Evolutionary conservation across 1,284 basidiomycete species (phyloP), one percentile per base, ranked within the genome.

Genomic region (Leccinum subfulvum): DNA sequence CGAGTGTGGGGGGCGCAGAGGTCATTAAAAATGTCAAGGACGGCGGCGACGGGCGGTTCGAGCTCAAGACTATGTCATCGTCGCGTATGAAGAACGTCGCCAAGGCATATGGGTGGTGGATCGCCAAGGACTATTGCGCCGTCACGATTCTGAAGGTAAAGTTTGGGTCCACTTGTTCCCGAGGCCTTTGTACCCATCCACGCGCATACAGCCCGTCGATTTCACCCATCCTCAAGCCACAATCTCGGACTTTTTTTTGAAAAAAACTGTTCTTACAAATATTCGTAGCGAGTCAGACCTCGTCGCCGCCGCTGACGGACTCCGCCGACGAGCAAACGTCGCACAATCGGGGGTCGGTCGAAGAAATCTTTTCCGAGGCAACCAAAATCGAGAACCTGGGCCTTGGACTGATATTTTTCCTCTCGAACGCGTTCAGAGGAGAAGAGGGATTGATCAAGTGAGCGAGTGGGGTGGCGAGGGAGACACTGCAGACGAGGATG

Each of bases 1-100:
- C 80, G 16, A 83, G 79, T 47, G 92, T 96, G 35, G 94, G 94
- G 2, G 95, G 95, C 2, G 83, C 84, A 0, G 91, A 90, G 68
- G 81, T 93, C 56, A 80, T 94, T 67, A 91, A 90, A 71, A 85
- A 80, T 63, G 73, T 85, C 39, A 80, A 81, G 65, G 84, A 84
- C 23, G 81, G 81, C 33, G 75, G 67, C 18, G 74, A 76, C 23
- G 56, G 26, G 16, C 79, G 75, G 7, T 82, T 84, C 58, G 81
- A 84, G 53, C 66, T 80, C 51, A 82, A 84, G 69, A 83, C 81
- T 56, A 80, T 92, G 30, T 88, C 91, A 3, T 77, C 81, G 16
- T 80, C 82, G 56, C 82, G 87, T 57, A 76, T 87, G 62, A 75
- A 73, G 53, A 93, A 90, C 69, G 70, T 92, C 13, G 92, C 93